Conservation (phyloP, 169 alveolate species). For the Cryptosporidium meleagridis region DNA sequence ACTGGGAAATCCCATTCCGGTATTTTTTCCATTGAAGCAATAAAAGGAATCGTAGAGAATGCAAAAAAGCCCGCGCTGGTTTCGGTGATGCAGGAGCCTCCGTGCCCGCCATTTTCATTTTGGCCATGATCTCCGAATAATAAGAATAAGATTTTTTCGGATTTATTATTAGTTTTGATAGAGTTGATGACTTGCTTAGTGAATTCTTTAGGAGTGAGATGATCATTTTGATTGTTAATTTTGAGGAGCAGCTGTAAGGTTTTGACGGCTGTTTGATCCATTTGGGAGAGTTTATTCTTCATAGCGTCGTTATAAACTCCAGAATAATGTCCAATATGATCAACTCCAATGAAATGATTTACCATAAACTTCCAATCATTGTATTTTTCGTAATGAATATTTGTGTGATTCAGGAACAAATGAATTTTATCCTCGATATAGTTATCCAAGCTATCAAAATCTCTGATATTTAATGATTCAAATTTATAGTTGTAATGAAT, state of each 20-base stretch:
- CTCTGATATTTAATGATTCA: conserved; percentile 14
- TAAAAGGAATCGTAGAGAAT: conserved; percentile 34
- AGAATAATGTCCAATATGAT: conserved; percentile 50
- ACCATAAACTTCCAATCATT: conserved; percentile 46
- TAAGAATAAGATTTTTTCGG: conserved; percentile 34
- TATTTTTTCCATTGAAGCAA: neutral
- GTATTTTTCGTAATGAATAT: neutral
- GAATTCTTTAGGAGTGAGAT: neutral
- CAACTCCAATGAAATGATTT: conserved; percentile 48
- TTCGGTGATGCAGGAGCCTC: conserved; percentile 40
- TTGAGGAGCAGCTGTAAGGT: conserved; percentile 2
- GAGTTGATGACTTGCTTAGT: neutral
- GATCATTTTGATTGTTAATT: neutral
- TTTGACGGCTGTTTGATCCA: conserved; percentile 7
- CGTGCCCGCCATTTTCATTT: conserved; percentile 55
- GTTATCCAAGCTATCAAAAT: conserved; percentile 36
- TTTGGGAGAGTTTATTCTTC: conserved; percentile 22
- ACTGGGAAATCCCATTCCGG: neutral
- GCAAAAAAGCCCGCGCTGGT: conserved; percentile 47
- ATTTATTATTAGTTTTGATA: neutral
- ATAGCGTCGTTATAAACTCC: neutral
- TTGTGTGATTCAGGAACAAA: neutral
- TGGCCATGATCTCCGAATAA: conserved; percentile 70
- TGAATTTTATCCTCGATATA: neutral
- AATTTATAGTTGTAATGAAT: neutral